phyloP scores from a whole-genome alignment of 2,329 filamentous ascomycete genomes.

The Myriosclerotinia scirpicola region DNA sequence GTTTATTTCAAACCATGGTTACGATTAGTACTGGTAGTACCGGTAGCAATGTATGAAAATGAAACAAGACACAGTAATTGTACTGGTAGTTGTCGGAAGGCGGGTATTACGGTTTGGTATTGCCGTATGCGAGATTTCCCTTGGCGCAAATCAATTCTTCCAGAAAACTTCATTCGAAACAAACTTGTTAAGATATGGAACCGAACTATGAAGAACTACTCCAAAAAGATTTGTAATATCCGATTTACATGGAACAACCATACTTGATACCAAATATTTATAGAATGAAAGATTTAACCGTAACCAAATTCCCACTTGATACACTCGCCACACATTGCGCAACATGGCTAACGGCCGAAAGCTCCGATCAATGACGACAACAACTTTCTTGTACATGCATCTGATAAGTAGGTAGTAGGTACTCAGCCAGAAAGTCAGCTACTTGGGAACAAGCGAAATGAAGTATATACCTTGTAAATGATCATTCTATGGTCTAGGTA shows the following conservation, averaged over 20 bases:
- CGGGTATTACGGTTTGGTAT: background rate
- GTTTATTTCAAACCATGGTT: background rate
- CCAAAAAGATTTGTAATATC: background rate
- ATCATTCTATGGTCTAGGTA: too few relatives aligned
- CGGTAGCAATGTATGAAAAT: background rate
- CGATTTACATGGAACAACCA: background rate
- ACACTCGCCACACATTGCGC: background rate
- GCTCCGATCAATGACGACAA: background rate
- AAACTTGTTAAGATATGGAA: background rate
- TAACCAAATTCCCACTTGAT: background rate
- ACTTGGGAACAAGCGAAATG: too few relatives aligned
- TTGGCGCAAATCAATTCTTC: constrained; percentile 12
- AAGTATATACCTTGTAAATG: too few relatives aligned
- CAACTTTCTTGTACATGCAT: background rate
- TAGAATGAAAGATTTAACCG: too few relatives aligned
- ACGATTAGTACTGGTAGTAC: background rate
- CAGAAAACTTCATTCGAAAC: constrained; percentile 1
- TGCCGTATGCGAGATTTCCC: background rate
- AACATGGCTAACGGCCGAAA: background rate
- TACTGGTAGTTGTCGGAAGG: too few relatives aligned
- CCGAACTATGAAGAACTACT: background rate
- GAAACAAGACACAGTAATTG: background rate
- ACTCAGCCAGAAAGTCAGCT: too few relatives aligned
- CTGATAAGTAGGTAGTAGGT: too few relatives aligned
- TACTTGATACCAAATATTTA: background rate